phyloP scores from a whole-genome alignment of 1,139 yeast species.

The Barnettozyma hawaiiensis region DNA sequence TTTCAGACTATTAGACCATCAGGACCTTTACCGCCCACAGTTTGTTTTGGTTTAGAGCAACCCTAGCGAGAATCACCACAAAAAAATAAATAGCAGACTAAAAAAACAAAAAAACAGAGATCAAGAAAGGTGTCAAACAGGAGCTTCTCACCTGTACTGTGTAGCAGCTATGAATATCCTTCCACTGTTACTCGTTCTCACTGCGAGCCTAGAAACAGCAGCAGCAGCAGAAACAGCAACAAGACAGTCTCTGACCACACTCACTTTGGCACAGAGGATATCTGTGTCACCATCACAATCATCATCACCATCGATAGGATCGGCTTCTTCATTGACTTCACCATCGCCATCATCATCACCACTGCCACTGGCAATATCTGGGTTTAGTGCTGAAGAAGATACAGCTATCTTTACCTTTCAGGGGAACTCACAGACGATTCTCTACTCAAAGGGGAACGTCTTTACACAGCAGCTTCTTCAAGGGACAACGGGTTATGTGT shows the following conservation, averaged over 20 bases:
- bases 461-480: background rate
- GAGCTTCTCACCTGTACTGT: too few species aligned
- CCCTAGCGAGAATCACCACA: too few species aligned
- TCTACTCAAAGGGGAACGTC: conserved; percentile 1
- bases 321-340: background rate
- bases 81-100: too few species aligned
- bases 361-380: background rate
- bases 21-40: too few species aligned
- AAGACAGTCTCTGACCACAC: background rate
- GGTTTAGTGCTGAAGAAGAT: background rate
- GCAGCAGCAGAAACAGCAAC: too few species aligned
- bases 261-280: too few species aligned
- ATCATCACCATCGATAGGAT: background rate
- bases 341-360: background rate
- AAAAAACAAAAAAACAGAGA: too few species aligned
- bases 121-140: too few species aligned
- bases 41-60: too few species aligned
- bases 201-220: background rate
- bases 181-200: background rate
- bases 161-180: too few species aligned
- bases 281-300: background rate
- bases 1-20: too few species aligned
- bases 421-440: conserved; percentile 1
- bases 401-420: conserved; percentile 1
- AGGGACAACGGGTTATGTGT: background rate